Base-by-base conservation (phyloP, 305 asterid species). In the Solanum hybrid region DNA sequence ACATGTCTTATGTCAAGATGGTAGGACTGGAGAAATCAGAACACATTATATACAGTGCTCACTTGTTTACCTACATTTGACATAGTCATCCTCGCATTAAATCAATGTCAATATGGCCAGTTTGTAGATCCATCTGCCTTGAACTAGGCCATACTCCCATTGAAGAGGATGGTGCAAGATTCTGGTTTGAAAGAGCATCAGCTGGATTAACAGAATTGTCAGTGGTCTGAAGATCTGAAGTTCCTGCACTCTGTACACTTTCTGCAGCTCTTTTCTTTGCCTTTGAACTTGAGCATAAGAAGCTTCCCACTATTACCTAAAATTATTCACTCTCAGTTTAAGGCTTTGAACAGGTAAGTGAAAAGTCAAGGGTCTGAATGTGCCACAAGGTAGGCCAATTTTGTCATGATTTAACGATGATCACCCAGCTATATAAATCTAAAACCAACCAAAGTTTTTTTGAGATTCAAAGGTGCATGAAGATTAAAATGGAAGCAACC, bases 271-370 rank as follows among this genome's bases (percentile, higher is more conserved):
- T 95, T 80, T 72, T 90, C 90, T 94, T 96, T 13, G 95, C 87
- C 93, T 93, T 96, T 51, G 95, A 91, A 87, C 89, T 87, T 86
- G 90, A 90, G 82, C 94, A 89, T 89, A 87, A 13, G 91, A 95
- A 93, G 93, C 95, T 95, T 91, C 98, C 98, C 29, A 93, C 95
- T 89, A 96, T 93, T 24, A 96, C 96, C 98, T 96, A 94, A 26
- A 92, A 70, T 89, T 41, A 85, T 73, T 77, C 87, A 90, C 51
- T 89, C 31, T 61, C 87, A 72, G 80, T 70, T 10, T 61, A 12
- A 89, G 85, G 83, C 51, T 32, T 34, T 32, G 51, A 72, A 26
- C n/a, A 57, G 38, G 31, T n/a, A 51, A 85, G 11, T 79, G 82
- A 34, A 20, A 51, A 57, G 31, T 3, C 13, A 85, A 85, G 88